phyloP scores from a whole-genome alignment of 192 early-diverging fungal genomes.

The Spinellus fusiger region DNA sequence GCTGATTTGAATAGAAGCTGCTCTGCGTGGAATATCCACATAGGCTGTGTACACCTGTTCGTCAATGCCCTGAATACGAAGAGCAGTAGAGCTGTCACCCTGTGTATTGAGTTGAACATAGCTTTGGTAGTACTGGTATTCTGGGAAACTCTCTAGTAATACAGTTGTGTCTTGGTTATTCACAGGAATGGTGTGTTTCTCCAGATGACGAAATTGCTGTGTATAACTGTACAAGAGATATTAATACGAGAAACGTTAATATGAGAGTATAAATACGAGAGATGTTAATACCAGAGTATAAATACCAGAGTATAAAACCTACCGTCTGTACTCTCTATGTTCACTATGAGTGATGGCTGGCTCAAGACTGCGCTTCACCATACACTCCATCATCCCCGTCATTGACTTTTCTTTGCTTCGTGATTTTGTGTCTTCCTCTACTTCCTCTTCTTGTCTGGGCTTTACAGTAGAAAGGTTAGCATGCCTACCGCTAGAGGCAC shows the following conservation, averaged over 20 bases:
- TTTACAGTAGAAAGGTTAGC: conserved; percentile 22
- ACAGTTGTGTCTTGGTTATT: conserved; percentile 16
- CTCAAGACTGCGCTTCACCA: conserved; percentile 41
- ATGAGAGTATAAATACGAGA: neutral
- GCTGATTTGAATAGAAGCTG: conserved; percentile 23
- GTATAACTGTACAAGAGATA: conserved; percentile 27
- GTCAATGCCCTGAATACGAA: conserved; percentile 27
- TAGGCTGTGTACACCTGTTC: conserved; percentile 32
- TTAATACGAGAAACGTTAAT: neutral
- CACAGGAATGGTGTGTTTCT: conserved; percentile 19
- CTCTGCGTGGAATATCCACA: conserved; percentile 32
- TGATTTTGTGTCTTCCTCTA: conserved; percentile 26
- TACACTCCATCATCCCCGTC: conserved; percentile 41
- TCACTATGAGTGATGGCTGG: conserved; percentile 45
- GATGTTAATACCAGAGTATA: too few species aligned
- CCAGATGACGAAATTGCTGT: conserved; percentile 35
- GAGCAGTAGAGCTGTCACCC: conserved; percentile 21
- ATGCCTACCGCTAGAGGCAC: conserved; percentile 19
- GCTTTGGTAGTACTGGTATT: conserved; percentile 34
- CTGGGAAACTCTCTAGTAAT: conserved; percentile 20
- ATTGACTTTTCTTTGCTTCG: conserved; percentile 35
- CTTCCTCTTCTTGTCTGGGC: conserved; percentile 32
- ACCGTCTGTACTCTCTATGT: conserved; percentile 55
- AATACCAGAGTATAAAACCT: too few species aligned
- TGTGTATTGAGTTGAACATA: conserved; percentile 24